Evolutionary conservation across 2,329 filamentous ascomycete genomes (phyloP).

Genomic region (Sporothrix schenckii): DNA sequence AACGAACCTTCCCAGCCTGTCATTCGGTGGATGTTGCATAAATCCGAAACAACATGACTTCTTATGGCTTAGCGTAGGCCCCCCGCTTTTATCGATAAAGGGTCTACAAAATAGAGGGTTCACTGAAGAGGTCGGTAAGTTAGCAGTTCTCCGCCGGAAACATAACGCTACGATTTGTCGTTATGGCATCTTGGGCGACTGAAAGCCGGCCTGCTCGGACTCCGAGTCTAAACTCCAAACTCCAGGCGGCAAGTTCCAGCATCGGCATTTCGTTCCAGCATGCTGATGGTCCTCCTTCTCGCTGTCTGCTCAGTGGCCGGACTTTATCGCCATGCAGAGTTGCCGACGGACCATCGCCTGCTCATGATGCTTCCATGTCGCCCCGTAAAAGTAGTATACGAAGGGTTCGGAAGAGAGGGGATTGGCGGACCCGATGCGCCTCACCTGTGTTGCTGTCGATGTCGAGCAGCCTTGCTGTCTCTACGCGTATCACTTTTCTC

Average conservation of each 20-base stretch:
- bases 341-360: not conserved
- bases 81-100: slow-evolving; percentile 31
- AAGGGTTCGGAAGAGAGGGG: slow-evolving; percentile 9
- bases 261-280: not conserved
- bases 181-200: not conserved
- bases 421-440: not conserved
- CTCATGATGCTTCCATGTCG: not conserved
- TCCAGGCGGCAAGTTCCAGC: not conserved
- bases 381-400: not conserved
- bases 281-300: not conserved
- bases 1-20: slow-evolving; percentile 27
- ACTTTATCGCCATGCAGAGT: not conserved
- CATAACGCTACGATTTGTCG: not conserved
- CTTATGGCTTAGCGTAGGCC: slow-evolving; percentile 20
- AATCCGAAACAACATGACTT: slow-evolving; percentile 32
- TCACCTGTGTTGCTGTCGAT: not conserved
- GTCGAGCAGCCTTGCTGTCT: not conserved
- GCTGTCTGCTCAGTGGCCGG: not conserved
- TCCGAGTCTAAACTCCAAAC: slow-evolving; percentile 18
- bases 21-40: slow-evolving; percentile 27
- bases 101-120: slow-evolving; percentile 20
- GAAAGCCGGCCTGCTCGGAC: slow-evolving; percentile 7
- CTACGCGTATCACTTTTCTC: no score
- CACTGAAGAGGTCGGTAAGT: not conserved
- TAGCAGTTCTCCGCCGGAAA: not conserved